Percentiles rank a stretch among this genome's conserved stretches.
Evolutionary conservation across 306 rosid genomes (phyloP).

Genomic region (Aeschynomene evenia): DNA sequence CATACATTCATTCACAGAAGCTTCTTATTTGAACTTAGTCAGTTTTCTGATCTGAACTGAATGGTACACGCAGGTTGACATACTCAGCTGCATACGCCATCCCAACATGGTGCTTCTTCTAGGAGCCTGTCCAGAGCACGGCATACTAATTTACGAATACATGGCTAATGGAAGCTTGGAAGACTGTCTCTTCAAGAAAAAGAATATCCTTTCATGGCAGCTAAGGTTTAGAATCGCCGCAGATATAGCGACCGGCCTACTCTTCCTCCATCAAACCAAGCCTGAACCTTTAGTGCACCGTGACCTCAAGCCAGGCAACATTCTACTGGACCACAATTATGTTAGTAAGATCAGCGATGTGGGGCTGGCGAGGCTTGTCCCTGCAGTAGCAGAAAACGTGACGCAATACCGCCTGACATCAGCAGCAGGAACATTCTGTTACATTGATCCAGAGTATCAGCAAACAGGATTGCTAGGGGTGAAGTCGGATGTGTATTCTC

Average conservation of each 20-base stretch:
- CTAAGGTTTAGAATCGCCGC: constrained; percentile 74
- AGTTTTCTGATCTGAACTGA: neutral
- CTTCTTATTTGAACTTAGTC: too few relatives aligned
- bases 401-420: constrained; percentile 80
- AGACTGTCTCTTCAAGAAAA: constrained; percentile 56
- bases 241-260: constrained; percentile 75
- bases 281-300: constrained; percentile 97
- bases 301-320: constrained; percentile 89
- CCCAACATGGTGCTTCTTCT: constrained; percentile 96
- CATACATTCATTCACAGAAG: too few relatives aligned
- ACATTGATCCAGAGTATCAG: constrained; percentile 97
- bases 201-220: constrained; percentile 64
- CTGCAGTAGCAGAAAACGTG: constrained; percentile 72
- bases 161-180: constrained; percentile 97
- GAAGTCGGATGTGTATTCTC: constrained; percentile 88
- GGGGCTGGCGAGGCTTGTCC: constrained; percentile 88
- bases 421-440: constrained; percentile 93
- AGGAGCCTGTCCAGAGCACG: constrained; percentile 93
- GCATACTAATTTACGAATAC: constrained; percentile 78
- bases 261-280: constrained; percentile 92
- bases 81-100: constrained; percentile 87
- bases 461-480: constrained; percentile 95
- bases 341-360: constrained; percentile 87
- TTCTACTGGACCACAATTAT: constrained; percentile 70
- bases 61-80: constrained; percentile 92